These are phyloP conservation scores for Shiraia sp. DNA, from an alignment of 2,329 filamentous ascomycete species.

Conservation along the genomic window DNA sequence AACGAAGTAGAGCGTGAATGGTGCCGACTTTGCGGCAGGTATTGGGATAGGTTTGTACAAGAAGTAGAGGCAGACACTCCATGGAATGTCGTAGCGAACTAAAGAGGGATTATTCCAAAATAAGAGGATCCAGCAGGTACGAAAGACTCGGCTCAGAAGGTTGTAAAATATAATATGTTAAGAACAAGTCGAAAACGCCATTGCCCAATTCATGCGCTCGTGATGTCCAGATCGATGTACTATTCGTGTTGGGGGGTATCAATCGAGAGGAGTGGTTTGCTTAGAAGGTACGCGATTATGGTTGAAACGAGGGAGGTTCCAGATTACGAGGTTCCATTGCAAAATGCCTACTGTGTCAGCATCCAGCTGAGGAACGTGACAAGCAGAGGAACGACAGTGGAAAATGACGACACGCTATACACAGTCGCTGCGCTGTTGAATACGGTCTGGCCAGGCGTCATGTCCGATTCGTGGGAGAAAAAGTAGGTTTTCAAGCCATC, in stretches of 20 bases:
- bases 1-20: constrained; percentile 6
- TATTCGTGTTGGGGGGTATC: neutral
- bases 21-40: neutral
- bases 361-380: constrained; percentile 32
- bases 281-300: too few species aligned
- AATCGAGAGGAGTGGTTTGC: constrained; percentile 1
- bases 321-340: constrained; percentile 7
- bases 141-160: neutral
- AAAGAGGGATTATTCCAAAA: neutral
- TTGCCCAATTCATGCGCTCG: constrained; percentile 8
- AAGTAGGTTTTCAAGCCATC: constrained; percentile 42
- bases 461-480: constrained; percentile 32
- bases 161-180: constrained; percentile 2
- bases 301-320: neutral
- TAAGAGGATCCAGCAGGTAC: constrained; percentile 3
- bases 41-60: constrained; percentile 14
- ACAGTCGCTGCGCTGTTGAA: constrained; percentile 25
- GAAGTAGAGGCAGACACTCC: constrained; percentile 12
- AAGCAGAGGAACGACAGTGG: constrained; percentile 26
- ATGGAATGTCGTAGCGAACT: constrained; percentile 6
- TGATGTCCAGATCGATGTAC: constrained; percentile 4
- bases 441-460: constrained; percentile 35
- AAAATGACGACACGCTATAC: constrained; percentile 19
- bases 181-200: constrained; percentile 1
- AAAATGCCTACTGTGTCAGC: constrained; percentile 21